Percentiles rank a stretch among this genome's conserved stretches.
Evolutionary conservation across 2,329 filamentous ascomycete genomes (phyloP).

Genomic region (Pseudocercospora macadamiae): DNA sequence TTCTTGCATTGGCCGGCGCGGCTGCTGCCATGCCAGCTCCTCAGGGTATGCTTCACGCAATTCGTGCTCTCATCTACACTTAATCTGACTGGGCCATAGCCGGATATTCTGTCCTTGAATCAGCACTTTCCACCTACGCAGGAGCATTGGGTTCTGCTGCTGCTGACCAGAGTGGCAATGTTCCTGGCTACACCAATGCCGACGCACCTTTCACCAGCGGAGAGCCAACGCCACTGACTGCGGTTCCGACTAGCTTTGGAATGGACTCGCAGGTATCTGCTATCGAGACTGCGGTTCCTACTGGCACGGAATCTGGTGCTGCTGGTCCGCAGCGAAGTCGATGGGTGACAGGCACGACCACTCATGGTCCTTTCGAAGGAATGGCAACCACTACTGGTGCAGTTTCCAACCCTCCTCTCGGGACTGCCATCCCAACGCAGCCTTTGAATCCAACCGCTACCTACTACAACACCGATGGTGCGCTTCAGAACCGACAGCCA

Average conservation of each 20-base stretch:
- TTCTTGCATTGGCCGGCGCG: constrained; percentile 14
- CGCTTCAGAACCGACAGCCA: constrained; percentile 68
- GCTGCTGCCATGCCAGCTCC: constrained; percentile 21
- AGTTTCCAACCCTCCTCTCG: constrained; percentile 60
- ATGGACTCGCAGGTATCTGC: constrained; percentile 48
- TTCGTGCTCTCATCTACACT: background rate
- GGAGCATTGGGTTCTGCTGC: constrained; percentile 5
- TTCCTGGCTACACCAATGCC: constrained; percentile 49
- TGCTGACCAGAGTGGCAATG: constrained; percentile 31
- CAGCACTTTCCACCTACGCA: background rate
- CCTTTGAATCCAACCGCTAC: constrained; percentile 65
- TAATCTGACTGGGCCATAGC: constrained; percentile 1
- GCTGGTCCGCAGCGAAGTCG: constrained; percentile 52
- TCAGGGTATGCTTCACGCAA: background rate
- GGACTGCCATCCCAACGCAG: constrained; percentile 59
- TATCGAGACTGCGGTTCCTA: constrained; percentile 36
- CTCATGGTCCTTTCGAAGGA: constrained; percentile 70
- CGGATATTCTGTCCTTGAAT: background rate
- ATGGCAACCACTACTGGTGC: constrained; percentile 72
- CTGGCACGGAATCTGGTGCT: constrained; percentile 34
- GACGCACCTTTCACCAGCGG: constrained; percentile 46
- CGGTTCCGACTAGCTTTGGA: constrained; percentile 47
- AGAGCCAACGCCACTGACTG: constrained; percentile 39
- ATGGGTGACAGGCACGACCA: constrained; percentile 61
- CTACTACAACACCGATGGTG: constrained; percentile 72